Conservation (phyloP, 352 stramenopile species). For the Pythium monospermum region DNA sequence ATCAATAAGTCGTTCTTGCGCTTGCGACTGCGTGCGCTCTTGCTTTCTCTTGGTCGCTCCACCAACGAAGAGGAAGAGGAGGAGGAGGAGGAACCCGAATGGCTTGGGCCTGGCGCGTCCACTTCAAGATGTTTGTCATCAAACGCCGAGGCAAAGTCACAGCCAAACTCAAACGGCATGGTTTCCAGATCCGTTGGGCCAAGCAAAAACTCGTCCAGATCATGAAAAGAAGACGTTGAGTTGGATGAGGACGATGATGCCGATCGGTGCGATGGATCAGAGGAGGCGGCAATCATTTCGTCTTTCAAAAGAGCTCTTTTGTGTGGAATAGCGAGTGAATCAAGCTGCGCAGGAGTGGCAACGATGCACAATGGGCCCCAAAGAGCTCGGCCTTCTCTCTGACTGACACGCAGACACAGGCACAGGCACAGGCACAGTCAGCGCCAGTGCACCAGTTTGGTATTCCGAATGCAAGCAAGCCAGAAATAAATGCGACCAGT, state of each 20-base stretch:
- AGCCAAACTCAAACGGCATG: conserved; percentile 37
- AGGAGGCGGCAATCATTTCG: no score
- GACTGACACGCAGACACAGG: no score
- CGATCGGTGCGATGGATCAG: no score
- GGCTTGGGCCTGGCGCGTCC: neutral
- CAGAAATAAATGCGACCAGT: no score
- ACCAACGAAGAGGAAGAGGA: neutral
- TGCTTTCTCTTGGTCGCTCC: conserved; percentile 5
- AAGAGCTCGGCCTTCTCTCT: no score
- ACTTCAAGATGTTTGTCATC: conserved; percentile 27
- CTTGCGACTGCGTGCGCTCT: conserved; percentile 21
- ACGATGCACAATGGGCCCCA: no score
- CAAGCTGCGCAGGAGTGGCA: no score
- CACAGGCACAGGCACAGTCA: no score
- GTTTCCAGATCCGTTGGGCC: conserved; percentile 25
- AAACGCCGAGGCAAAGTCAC: conserved; percentile 34
- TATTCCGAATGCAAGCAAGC: no score
- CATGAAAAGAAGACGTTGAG: conserved; percentile 13
- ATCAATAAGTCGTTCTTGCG: conserved; percentile 19
- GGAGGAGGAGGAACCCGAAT: neutral
- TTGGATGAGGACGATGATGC: neutral
- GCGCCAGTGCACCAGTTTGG: no score
- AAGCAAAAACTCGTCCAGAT: conserved; percentile 36
- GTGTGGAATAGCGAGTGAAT: no score
- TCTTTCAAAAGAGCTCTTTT: no score